These are phyloP conservation scores for Debaryomyces hansenii DNA, from an alignment of 805 yeast genomes.

Conservation along the genomic window DNA sequence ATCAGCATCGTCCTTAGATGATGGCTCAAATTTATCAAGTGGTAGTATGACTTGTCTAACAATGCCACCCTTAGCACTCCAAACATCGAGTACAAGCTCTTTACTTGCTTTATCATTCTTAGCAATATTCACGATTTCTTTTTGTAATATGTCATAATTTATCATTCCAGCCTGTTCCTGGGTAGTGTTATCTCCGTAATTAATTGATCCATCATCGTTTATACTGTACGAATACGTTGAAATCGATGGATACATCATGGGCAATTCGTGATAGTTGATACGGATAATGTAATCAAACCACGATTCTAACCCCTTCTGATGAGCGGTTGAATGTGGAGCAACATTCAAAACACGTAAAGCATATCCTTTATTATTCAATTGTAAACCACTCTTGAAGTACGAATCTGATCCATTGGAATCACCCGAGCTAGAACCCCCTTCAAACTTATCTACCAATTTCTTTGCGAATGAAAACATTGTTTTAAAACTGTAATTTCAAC, in stretches of 20 bases:
- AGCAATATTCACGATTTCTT: conserved; percentile 40
- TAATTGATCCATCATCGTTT: conserved; percentile 41
- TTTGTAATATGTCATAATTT: conserved; percentile 43
- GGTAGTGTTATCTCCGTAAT: conserved; percentile 33
- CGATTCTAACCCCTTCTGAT: conserved; percentile 55
- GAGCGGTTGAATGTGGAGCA: conserved; percentile 37
- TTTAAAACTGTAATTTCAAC: not conserved
- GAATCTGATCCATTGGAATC: conserved; percentile 24
- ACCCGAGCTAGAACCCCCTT: conserved; percentile 18
- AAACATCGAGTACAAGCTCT: conserved; percentile 58
- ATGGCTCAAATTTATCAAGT: conserved; percentile 11
- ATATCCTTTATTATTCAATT: conserved; percentile 40
- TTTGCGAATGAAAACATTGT: conserved; percentile 46
- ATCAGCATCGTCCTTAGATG: conserved; percentile 14
- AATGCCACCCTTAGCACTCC: conserved; percentile 87
- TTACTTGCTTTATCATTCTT: conserved; percentile 19
- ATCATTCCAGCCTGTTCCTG: conserved; percentile 34
- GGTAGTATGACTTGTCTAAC: conserved; percentile 31
- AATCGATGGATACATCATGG: conserved; percentile 35
- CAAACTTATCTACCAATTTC: conserved; percentile 41
- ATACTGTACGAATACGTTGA: conserved; percentile 30
- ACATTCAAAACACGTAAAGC: conserved; percentile 40
- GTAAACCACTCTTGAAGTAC: conserved; percentile 33
- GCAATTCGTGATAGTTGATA: conserved; percentile 67
- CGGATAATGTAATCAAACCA: conserved; percentile 89